These are phyloP conservation scores for Didymella lethalis DNA, from an alignment of 2,329 filamentous ascomycete species.

Conservation along the genomic window DNA sequence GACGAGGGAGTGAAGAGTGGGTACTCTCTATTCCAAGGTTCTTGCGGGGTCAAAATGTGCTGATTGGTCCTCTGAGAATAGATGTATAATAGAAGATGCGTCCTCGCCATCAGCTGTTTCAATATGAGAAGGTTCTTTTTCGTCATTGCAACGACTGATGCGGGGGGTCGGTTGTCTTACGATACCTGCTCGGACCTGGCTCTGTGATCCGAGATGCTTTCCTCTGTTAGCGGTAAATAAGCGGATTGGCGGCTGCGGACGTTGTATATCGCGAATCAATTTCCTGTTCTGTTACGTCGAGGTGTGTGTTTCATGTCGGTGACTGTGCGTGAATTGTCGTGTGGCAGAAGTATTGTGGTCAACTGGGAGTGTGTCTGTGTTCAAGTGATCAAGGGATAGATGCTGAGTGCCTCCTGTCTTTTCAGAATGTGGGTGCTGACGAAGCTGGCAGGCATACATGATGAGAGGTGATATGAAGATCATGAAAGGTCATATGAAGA, in stretches of 20 bases:
- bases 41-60: slow-evolving; percentile 48
- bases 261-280: slow-evolving; percentile 41
- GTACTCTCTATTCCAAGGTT: slow-evolving; percentile 48
- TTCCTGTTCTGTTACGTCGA: slow-evolving; percentile 27
- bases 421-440: neutral
- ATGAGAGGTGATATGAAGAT: neutral
- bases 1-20: slow-evolving; percentile 44
- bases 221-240: slow-evolving; percentile 40
- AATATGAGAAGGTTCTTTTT: slow-evolving; percentile 49
- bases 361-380: neutral
- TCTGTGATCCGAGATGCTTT: slow-evolving; percentile 31
- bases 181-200: slow-evolving; percentile 27
- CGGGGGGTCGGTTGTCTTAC: slow-evolving; percentile 18
- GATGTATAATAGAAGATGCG: slow-evolving; percentile 54
- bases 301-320: neutral
- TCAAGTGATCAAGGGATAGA: neutral
- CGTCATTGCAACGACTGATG: slow-evolving; percentile 29
- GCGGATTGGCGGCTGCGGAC: slow-evolving; percentile 29
- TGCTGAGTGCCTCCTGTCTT: neutral
- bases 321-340: neutral
- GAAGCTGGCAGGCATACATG: neutral
- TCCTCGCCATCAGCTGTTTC: slow-evolving; percentile 51
- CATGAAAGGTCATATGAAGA: too few species aligned
- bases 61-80: slow-evolving; percentile 50
- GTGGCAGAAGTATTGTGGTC: neutral